These are phyloP conservation scores for Scleromitrula shiraiana DNA, from an alignment of 2,329 filamentous ascomycete genomes.

Conservation along the genomic window DNA sequence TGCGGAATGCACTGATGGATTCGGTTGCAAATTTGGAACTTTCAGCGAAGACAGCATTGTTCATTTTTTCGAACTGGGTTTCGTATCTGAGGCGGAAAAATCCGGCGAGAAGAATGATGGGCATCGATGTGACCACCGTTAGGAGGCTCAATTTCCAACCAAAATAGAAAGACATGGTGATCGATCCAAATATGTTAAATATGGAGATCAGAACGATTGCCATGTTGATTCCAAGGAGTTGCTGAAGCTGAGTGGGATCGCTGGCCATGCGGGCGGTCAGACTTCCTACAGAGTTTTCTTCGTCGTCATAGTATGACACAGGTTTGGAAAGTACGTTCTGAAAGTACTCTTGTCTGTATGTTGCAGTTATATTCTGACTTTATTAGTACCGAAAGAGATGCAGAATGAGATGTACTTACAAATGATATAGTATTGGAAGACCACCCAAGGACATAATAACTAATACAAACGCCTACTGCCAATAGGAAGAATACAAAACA, in stretches of 20 bases:
- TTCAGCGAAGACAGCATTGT: constrained; percentile 48
- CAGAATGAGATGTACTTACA: constrained; percentile 23
- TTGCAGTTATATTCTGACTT: constrained; percentile 27
- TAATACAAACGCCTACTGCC: constrained; percentile 33
- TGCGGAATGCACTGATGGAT: constrained; percentile 54
- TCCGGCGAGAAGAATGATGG: constrained; percentile 37
- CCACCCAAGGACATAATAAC: constrained; percentile 27
- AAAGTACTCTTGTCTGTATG: constrained; percentile 38
- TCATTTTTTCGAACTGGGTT: constrained; percentile 47
- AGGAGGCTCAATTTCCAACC: constrained; percentile 72
- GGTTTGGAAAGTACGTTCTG: constrained; percentile 36
- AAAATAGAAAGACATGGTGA: constrained; percentile 61
- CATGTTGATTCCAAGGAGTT: constrained; percentile 40
- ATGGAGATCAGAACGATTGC: constrained; percentile 54
- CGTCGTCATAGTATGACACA: constrained; percentile 35
- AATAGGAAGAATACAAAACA: constrained; percentile 43
- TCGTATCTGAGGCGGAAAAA: constrained; percentile 46
- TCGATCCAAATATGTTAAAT: constrained; percentile 56
- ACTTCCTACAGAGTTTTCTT: constrained; percentile 40
- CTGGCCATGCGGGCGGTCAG: constrained; percentile 39
- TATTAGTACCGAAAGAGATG: not conserved
- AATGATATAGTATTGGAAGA: constrained; percentile 34
- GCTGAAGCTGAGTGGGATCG: constrained; percentile 41
- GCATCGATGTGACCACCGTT: constrained; percentile 49
- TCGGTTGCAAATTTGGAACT: constrained; percentile 58